Percentiles rank a stretch among this genome's conserved stretches.
Conservation (phyloP, 2,329 filamentous ascomycete genomes). For the Talaromyces verruculosus region DNA sequence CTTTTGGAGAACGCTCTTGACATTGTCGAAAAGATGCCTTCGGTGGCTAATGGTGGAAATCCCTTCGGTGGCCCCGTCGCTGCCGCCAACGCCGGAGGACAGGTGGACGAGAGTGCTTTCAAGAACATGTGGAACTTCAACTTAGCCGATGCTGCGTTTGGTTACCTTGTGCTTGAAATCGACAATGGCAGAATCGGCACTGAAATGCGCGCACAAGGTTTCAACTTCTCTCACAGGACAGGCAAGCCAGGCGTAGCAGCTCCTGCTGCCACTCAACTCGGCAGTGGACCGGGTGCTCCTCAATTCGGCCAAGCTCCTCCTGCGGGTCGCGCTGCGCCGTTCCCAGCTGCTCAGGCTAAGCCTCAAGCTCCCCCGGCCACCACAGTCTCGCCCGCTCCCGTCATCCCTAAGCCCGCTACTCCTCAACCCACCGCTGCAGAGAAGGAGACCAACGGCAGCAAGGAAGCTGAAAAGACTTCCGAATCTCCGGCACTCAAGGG, state of each 20-base stretch:
- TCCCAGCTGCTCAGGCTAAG: slow-evolving; percentile 35
- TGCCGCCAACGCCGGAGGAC: slow-evolving; percentile 69
- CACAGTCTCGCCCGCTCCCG: slow-evolving; percentile 43
- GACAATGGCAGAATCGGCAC: slow-evolving; percentile 95
- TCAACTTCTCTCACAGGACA: slow-evolving; percentile 96
- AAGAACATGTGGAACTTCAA: slow-evolving; percentile 99
- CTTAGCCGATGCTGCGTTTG: slow-evolving; percentile 93
- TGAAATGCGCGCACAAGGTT: slow-evolving; percentile 97
- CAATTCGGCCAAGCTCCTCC: slow-evolving; percentile 46
- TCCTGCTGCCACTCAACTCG: slow-evolving; percentile 29
- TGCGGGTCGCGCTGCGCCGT: slow-evolving; percentile 31
- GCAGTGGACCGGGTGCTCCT: slow-evolving; percentile 30
- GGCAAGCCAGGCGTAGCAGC: slow-evolving; percentile 65
- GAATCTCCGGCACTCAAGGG: slow-evolving; percentile 57
- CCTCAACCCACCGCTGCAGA: slow-evolving; percentile 40
- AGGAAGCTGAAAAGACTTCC: slow-evolving; percentile 45
- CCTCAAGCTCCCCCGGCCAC: slow-evolving; percentile 26
- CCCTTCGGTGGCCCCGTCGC: slow-evolving; percentile 86
- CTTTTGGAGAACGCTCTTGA: slow-evolving; percentile 86
- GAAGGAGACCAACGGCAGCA: slow-evolving; percentile 52
- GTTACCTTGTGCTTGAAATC: slow-evolving; percentile 90
- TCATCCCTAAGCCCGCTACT: slow-evolving; percentile 43
- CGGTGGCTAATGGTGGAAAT: slow-evolving; percentile 89
- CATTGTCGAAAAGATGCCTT: slow-evolving; percentile 97
- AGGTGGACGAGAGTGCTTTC: slow-evolving; percentile 97